A percentile compares a stretch with the other conserved stretches of the same genome.
These are phyloP conservation scores for Dryas integrifolia DNA, from an alignment of 331 rosid genomes.

Conservation along the genomic window DNA sequence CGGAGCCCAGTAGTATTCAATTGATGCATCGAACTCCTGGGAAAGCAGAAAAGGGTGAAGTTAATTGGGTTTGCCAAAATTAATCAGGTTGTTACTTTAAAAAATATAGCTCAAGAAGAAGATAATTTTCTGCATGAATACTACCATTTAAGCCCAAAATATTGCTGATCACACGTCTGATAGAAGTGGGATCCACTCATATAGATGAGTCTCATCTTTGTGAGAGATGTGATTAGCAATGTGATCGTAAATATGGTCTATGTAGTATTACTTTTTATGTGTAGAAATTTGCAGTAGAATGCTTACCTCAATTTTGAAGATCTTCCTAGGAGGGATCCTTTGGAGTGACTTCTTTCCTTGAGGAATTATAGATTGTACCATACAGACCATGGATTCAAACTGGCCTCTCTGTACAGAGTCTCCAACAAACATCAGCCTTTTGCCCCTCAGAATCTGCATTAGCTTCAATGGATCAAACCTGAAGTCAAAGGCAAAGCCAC, in stretches of 20 bases:
- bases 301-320: conserved; percentile 66
- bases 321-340: conserved; percentile 80
- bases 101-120: neutral
- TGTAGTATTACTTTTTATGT: too few relatives aligned
- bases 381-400: conserved; percentile 83
- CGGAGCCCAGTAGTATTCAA: conserved; percentile 93
- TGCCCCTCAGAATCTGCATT: conserved; percentile 63
- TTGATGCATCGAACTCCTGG: conserved; percentile 75
- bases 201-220: too few relatives aligned
- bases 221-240: neutral
- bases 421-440: conserved; percentile 84
- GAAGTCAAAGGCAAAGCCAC: conserved; percentile 14
- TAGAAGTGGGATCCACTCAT: too few relatives aligned
- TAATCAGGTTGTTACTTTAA: neutral
- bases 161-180: too few relatives aligned
- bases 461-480: conserved; percentile 85
- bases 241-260: too few relatives aligned
- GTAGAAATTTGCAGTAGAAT: neutral
- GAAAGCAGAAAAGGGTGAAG: too few relatives aligned
- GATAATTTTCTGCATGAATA: too few relatives aligned
- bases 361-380: conserved; percentile 73
- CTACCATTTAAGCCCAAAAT: too few relatives aligned
- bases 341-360: conserved; percentile 66
- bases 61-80: neutral
- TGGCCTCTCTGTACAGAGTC: conserved; percentile 88